These are phyloP conservation scores for Thelephora ganbajun DNA, from an alignment of 768 basidiomycete species.

Conservation along the genomic window DNA sequence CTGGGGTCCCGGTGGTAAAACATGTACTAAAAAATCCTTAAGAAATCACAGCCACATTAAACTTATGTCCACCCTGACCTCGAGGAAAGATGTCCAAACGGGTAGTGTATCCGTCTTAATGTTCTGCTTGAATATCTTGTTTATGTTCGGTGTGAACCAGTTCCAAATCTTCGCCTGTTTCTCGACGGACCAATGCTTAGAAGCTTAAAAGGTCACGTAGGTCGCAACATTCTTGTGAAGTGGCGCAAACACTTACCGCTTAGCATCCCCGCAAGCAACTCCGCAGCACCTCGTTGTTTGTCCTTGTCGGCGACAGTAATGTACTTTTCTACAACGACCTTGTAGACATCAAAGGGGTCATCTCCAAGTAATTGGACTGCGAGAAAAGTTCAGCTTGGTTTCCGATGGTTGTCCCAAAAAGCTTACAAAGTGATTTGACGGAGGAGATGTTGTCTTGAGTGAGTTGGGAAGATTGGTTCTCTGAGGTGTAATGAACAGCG, in stretches of 20 bases:
- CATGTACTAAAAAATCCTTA: slow-evolving; percentile 36
- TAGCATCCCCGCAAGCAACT: slow-evolving; percentile 64
- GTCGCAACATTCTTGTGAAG: background rate
- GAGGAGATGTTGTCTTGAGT: slow-evolving; percentile 57
- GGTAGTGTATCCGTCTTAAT: slow-evolving; percentile 72
- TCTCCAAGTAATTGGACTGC: slow-evolving; percentile 74
- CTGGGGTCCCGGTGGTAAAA: slow-evolving; percentile 76
- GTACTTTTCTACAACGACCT: slow-evolving; percentile 47
- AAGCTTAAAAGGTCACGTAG: slow-evolving; percentile 30
- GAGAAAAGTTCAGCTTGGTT: slow-evolving; percentile 4
- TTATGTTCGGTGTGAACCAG: slow-evolving; percentile 64
- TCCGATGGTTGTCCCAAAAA: background rate
- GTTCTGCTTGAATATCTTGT: slow-evolving; percentile 49
- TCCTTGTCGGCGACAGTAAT: slow-evolving; percentile 63
- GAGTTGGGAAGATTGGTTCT: slow-evolving; percentile 54
- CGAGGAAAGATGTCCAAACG: slow-evolving; percentile 69
- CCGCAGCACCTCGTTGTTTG: slow-evolving; percentile 80
- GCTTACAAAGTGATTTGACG: slow-evolving; percentile 64
- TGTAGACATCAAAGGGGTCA: slow-evolving; percentile 48
- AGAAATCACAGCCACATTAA: background rate
- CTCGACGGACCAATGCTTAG: slow-evolving; percentile 76
- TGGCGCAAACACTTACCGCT: slow-evolving; percentile 27
- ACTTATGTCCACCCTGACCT: slow-evolving; percentile 26
- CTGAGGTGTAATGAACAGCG: slow-evolving; percentile 59
- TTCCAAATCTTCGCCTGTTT: slow-evolving; percentile 60